These are phyloP conservation scores for Durusdinium trenchii DNA, from an alignment of 73 alveolate genomes.

Conservation along the genomic window DNA sequence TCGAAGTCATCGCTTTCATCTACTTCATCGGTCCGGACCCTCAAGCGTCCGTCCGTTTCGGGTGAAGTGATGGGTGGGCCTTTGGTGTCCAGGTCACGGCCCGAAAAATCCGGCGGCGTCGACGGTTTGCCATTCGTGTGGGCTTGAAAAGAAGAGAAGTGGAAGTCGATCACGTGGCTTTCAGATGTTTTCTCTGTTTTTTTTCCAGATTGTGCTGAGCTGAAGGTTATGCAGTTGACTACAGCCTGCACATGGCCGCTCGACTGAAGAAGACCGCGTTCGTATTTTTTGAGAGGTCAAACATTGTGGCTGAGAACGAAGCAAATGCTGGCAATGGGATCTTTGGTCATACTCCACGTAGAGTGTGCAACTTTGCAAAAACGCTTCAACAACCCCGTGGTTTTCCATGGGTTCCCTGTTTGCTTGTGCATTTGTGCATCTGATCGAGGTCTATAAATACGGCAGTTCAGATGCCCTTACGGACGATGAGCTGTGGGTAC, in stretches of 20 bases:
- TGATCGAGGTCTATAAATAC: conserved; percentile 54
- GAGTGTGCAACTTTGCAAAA: background rate
- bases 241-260: conserved; percentile 69
- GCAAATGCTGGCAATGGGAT: background rate
- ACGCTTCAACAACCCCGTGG: background rate
- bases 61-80: background rate
- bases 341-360: background rate
- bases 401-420: too few relatives aligned
- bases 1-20: conserved; percentile 74
- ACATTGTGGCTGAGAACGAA: background rate
- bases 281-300: background rate
- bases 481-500: conserved; percentile 69
- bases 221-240: conserved; percentile 73
- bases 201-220: too few relatives aligned
- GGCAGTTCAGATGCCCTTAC: conserved; percentile 45
- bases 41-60: background rate
- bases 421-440: background rate
- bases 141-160: too few relatives aligned
- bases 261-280: background rate
- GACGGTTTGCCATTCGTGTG: too few relatives aligned
- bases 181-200: background rate
- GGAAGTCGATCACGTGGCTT: background rate
- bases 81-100: background rate
- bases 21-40: conserved; percentile 46
- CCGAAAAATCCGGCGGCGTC: background rate